Percentiles rank a stretch among this genome's conserved stretches.
These are phyloP conservation scores for Clarkia xantiana DNA, from an alignment of 345 rosid genomes.

Conservation along the genomic window DNA sequence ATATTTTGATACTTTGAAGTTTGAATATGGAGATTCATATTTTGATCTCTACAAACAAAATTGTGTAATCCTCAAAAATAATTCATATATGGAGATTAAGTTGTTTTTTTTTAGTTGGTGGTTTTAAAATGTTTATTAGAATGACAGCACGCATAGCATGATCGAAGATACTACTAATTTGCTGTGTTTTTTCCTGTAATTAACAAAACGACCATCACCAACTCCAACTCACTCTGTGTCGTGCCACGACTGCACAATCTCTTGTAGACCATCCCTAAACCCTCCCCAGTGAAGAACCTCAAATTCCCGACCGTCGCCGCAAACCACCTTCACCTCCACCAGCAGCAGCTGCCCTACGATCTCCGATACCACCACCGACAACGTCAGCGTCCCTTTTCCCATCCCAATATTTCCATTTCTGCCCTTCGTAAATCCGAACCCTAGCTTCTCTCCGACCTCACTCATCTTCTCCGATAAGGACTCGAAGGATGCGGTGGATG, in stretches of 20 bases:
- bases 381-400: slow-evolving; percentile 38
- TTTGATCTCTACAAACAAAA: no score
- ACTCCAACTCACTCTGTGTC: background rate
- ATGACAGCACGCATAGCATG: no score
- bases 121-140: no score
- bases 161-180: no score
- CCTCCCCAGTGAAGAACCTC: slow-evolving; percentile 57
- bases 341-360: slow-evolving; percentile 32
- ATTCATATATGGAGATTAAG: no score
- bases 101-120: no score
- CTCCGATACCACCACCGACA: slow-evolving; percentile 40
- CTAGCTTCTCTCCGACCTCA: slow-evolving; percentile 50
- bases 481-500: slow-evolving; percentile 34
- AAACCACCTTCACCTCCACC: slow-evolving; percentile 44
- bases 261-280: slow-evolving; percentile 42
- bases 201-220: no score
- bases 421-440: slow-evolving; percentile 49
- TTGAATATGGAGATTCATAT: no score
- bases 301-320: slow-evolving; percentile 23
- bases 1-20: no score
- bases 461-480: slow-evolving; percentile 42
- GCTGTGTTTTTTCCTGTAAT: no score
- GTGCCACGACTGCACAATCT: slow-evolving; percentile 55
- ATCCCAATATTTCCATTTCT: slow-evolving; percentile 38
- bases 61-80: no score